Conservation (phyloP, 73 alveolate genomes). For the Paraurostyla sp. region DNA sequence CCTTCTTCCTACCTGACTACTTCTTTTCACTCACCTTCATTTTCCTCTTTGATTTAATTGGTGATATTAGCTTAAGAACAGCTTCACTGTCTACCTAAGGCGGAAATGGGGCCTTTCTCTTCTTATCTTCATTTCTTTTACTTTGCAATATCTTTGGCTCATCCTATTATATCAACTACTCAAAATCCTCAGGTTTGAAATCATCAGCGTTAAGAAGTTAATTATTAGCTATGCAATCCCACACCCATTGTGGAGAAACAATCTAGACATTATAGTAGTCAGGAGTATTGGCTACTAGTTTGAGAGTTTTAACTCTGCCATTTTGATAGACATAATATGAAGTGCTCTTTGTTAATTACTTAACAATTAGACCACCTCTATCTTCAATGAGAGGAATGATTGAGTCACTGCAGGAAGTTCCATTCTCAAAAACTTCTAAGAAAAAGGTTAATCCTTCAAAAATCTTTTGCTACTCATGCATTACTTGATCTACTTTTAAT, state of each 20-base stretch:
- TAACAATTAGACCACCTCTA: not conserved
- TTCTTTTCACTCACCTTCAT: not conserved
- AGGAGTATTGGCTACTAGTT: not conserved
- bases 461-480: not conserved
- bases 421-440: conserved; percentile 7
- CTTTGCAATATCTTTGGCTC: not conserved
- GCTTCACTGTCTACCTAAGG: not conserved
- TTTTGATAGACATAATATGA: not conserved
- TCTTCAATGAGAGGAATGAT: not conserved
- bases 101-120: not conserved
- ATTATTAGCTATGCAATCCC: not conserved
- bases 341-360: not conserved
- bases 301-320: not conserved
- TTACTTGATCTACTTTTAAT: no score
- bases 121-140: not conserved
- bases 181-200: not conserved
- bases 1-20: not conserved
- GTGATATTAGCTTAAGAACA: not conserved
- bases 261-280: not conserved
- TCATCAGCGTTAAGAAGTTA: not conserved
- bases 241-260: not conserved
- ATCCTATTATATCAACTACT: not conserved
- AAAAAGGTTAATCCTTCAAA: not conserved
- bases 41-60: not conserved
- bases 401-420: not conserved